Conservation (phyloP, 1,139 yeast genomes). For the Sugiyamaella japonica region DNA sequence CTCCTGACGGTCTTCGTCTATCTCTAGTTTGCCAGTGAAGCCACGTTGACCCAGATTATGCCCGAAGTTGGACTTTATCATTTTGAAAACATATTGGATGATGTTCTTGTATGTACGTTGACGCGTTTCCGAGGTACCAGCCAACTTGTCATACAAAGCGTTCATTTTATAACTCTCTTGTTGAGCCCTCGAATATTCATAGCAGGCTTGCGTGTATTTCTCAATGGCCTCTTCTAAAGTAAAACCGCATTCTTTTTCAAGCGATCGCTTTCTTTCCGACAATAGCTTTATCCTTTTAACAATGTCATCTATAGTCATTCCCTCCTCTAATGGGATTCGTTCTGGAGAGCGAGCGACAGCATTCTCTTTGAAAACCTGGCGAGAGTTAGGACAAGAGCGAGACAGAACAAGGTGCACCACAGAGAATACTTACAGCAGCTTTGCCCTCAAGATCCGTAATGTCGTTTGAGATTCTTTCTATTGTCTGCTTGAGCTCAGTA, state of each 20-base stretch:
- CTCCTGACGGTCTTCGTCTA: slow-evolving; percentile 54
- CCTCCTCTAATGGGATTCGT: slow-evolving; percentile 17
- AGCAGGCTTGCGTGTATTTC: slow-evolving; percentile 40
- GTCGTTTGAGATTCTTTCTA: neutral
- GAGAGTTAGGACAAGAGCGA: neutral
- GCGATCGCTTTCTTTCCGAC: slow-evolving; percentile 26
- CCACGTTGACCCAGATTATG: slow-evolving; percentile 51
- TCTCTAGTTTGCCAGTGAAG: slow-evolving; percentile 67
- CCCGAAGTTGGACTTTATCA: slow-evolving; percentile 28
- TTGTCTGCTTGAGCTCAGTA: neutral
- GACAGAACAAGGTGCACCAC: neutral
- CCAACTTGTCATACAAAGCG: slow-evolving; percentile 22
- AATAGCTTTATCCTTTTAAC: slow-evolving; percentile 37
- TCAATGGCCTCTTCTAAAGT: slow-evolving; percentile 28
- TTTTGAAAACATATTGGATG: slow-evolving; percentile 20
- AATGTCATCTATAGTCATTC: slow-evolving; percentile 30
- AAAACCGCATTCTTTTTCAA: slow-evolving; percentile 12
- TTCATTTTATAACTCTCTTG: slow-evolving; percentile 36
- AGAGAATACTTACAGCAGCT: slow-evolving; percentile 2
- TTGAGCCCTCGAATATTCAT: slow-evolving; percentile 43
- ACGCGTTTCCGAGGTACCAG: slow-evolving; percentile 38
- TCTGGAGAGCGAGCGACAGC: slow-evolving; percentile 17
- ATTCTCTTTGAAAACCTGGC: neutral
- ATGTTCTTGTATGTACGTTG: slow-evolving; percentile 29
- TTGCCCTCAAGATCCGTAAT: neutral